These are phyloP conservation scores for Hypoxylon sp. DNA, from an alignment of 2,329 filamentous ascomycete species.

Conservation along the genomic window DNA sequence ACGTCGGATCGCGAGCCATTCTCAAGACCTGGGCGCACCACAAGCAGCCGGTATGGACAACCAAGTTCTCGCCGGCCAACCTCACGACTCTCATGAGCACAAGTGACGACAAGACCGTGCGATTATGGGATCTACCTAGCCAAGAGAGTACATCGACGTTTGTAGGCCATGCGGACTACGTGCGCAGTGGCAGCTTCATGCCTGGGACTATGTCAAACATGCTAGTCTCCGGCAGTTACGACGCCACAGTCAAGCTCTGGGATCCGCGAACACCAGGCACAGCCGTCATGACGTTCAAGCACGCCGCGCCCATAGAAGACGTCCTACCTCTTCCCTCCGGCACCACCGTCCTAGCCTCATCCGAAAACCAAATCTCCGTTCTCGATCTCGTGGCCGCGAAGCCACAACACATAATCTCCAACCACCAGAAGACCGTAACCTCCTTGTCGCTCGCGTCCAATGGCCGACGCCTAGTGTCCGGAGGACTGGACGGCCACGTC, in stretches of 20 bases:
- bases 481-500: constrained; percentile 93
- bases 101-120: constrained; percentile 92
- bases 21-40: constrained; percentile 96
- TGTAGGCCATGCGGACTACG: constrained; percentile 91
- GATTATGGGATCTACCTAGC: constrained; percentile 92
- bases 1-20: constrained; percentile 88
- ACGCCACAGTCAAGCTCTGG: constrained; percentile 94
- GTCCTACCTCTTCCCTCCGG: constrained; percentile 90
- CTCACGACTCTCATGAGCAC: constrained; percentile 89
- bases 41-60: constrained; percentile 93
- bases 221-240: constrained; percentile 92
- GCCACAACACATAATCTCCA: constrained; percentile 87
- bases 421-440: constrained; percentile 98
- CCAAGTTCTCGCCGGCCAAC: constrained; percentile 91
- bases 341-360: constrained; percentile 86
- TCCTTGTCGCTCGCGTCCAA: constrained; percentile 85
- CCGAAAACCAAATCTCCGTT: constrained; percentile 89
- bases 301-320: constrained; percentile 87
- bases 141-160: constrained; percentile 83
- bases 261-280: constrained; percentile 81
- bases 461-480: constrained; percentile 85
- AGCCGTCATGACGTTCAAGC: constrained; percentile 92
- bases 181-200: constrained; percentile 89
- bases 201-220: constrained; percentile 80
- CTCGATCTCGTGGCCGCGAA: constrained; percentile 93